Evolutionary conservation across 2,329 filamentous ascomycete genomes (phyloP).

Genomic region (Claviceps capensis): DNA sequence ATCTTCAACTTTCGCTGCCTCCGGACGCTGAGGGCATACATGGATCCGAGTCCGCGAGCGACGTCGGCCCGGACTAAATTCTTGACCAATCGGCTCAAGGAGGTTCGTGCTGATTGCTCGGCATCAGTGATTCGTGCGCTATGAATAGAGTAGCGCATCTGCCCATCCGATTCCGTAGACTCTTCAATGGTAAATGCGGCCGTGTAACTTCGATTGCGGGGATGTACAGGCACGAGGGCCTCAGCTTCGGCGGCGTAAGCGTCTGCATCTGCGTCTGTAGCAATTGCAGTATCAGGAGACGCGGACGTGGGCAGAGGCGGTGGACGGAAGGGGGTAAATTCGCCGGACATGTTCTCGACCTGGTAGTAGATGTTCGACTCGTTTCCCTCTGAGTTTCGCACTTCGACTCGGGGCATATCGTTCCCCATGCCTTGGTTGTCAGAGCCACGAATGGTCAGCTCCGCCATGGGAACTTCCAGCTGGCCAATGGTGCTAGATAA

Average conservation of each 20-base stretch:
- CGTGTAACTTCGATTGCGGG: slow-evolving; percentile 45
- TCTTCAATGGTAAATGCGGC: slow-evolving; percentile 55
- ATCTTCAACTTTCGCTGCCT: slow-evolving; percentile 91
- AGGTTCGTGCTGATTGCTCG: slow-evolving; percentile 32
- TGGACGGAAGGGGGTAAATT: slow-evolving; percentile 68
- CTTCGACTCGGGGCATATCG: slow-evolving; percentile 34
- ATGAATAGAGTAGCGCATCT: slow-evolving; percentile 47
- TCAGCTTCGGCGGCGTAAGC: slow-evolving; percentile 18
- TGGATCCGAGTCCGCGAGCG: slow-evolving; percentile 36
- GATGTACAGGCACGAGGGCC: slow-evolving; percentile 22
- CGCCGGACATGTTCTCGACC: slow-evolving; percentile 53
- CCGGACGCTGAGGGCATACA: slow-evolving; percentile 81
- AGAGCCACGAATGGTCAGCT: slow-evolving; percentile 31
- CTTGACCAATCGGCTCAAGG: slow-evolving; percentile 56
- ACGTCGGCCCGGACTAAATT: slow-evolving; percentile 49
- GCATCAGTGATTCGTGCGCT: slow-evolving; percentile 44
- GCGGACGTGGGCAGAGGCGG: slow-evolving; percentile 65
- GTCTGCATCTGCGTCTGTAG: slow-evolving; percentile 21
- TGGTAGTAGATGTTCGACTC: slow-evolving; percentile 50
- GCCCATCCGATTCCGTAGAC: slow-evolving; percentile 43
- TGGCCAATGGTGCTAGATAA: slow-evolving; percentile 46
- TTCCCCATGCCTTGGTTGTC: slow-evolving; percentile 29
- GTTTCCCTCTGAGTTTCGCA: slow-evolving; percentile 42
- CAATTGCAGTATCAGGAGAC: slow-evolving; percentile 18
- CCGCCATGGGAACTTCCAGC: slow-evolving; percentile 44